Base-by-base conservation (phyloP, 2,329 filamentous ascomycete species). In the Proliferodiscus dingleyae region DNA sequence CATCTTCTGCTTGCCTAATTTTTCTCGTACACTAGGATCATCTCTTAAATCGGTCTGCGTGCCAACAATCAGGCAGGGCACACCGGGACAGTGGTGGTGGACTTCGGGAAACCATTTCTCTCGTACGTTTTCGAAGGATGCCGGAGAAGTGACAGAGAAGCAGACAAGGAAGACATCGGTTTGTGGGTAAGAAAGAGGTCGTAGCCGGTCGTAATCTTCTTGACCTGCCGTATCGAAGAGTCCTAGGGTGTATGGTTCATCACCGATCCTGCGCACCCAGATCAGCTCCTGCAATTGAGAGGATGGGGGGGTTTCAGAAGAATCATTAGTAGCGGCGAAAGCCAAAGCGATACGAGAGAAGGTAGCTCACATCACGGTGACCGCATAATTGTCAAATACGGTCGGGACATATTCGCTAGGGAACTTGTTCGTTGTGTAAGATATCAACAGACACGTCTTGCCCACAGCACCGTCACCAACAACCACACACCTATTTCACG, bases 71-170 rank as follows among this genome's bases (percentile, higher is more conserved):
- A 98, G 77, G 76, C 93, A 97, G 43, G 93, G 93, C 29, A 98
- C 93, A 54, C 93, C 93, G 15, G 93, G 93, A 67, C 93, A 98
- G 71, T 98, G 93, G 70, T 98, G 93, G 68, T 95, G 90, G 34
- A 98, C 93, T 71, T 98, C 93, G 37, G 93, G 93, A 62, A 96
- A 95, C 91, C 90, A 96, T 71, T 96, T 96, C 76, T 96, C 91
- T 62, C 90, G 84, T 41, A 97, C 93, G 85, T 98, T 98, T 68
- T 98, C 93, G 68, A 98, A 98, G 6, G 90, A 96, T 32, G 93
- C 90, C 32, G 91, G 93, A 37, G 91, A 96, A 46, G 90, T 96
- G 64, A 98, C 90, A 65, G 89, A 95, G 71, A 97, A 98, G 76
- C 93, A 98, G 61, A 98, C 90, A 49, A 98, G 85, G 74, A 98